These are phyloP conservation scores for Notholithocarpus densiflorus DNA, from an alignment of 306 rosid genomes.

Conservation along the genomic window DNA sequence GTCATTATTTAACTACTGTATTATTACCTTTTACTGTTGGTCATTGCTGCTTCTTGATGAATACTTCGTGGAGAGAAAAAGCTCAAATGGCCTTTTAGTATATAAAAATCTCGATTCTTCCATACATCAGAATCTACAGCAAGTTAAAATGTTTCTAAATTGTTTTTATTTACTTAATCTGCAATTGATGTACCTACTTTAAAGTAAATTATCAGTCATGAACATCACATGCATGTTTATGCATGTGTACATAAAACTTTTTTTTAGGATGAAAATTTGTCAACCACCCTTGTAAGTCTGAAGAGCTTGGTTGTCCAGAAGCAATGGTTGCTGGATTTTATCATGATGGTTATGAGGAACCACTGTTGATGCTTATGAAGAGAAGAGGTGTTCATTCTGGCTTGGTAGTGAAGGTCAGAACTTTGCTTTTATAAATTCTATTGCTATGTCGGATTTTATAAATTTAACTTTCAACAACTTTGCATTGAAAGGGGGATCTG, in stretches of 20 bases:
- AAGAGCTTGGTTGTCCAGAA: constrained; percentile 22
- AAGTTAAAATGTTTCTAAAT: neutral
- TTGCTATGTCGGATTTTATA: constrained; percentile 15
- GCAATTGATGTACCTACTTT: neutral
- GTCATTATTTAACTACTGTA: neutral
- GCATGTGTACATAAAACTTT: neutral
- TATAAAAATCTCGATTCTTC: neutral
- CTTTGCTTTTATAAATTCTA: constrained; percentile 16
- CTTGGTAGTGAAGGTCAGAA: constrained; percentile 86
- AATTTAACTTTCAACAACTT: neutral
- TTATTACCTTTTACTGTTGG: neutral
- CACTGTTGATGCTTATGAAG: constrained; percentile 93
- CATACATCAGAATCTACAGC: neutral
- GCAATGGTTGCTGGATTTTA: constrained; percentile 90
- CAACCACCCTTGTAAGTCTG: neutral
- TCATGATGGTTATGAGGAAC: constrained; percentile 90
- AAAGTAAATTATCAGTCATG: neutral
- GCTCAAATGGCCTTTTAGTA: neutral
- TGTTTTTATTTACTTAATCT: neutral
- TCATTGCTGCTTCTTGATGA: constrained; percentile 5
- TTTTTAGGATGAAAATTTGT: neutral
- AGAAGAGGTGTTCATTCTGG: constrained; percentile 96
- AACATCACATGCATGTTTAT: neutral
- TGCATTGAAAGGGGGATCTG: constrained; percentile 6
- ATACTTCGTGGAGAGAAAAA: neutral